Evolutionary conservation across 768 basidiomycete genomes (phyloP), one percentile per base, ranked within the genome.

Genomic region (Hydnum rufescens): DNA sequence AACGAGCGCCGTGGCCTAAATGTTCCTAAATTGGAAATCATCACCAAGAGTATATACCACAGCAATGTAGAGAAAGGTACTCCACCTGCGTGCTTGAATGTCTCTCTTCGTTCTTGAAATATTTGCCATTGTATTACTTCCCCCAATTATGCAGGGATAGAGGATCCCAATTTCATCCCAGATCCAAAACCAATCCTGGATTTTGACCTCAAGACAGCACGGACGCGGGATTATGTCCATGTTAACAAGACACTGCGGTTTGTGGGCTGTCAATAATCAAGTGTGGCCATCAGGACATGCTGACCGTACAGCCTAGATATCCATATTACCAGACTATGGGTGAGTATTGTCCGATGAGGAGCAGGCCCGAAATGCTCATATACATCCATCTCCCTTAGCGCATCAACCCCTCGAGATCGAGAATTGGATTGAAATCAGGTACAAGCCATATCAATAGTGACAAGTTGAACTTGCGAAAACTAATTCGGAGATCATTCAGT

Each of bases 381-480:
- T 19, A 19, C 34, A 8, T 39, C 19, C 19, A 19, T 8, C 19
- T 19, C 34, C 8, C 34, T 19, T 39, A 39, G 61, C 66, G 2
- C 66, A 67, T 52, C 66, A 65, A 49, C 61, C 65, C 0, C 64
- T 66, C 63, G 59, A 66, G 32, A 59, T 63, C 49, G 64, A 66
- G 56, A 58, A 66, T 53, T 67, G 66, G 66, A 67, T 67, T 28
- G 66, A 67, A 54, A 63, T 67, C 26, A 64, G n/a, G n/a, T n/a
- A n/a, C n/a, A 65, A n/a, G n/a, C n/a, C n/a, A n/a, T n/a, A n/a
- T n/a, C n/a, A n/a, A n/a, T n/a, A n/a, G n/a, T n/a, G n/a, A n/a
- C n/a, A n/a, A n/a, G n/a, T n/a, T n/a, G n/a, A n/a, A n/a, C n/a
- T n/a, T n/a, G n/a, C n/a, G n/a, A n/a, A n/a, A n/a, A n/a, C n/a